These are phyloP conservation scores for Moringa oleifera DNA, from an alignment of 345 rosid genomes.

Conservation along the genomic window DNA sequence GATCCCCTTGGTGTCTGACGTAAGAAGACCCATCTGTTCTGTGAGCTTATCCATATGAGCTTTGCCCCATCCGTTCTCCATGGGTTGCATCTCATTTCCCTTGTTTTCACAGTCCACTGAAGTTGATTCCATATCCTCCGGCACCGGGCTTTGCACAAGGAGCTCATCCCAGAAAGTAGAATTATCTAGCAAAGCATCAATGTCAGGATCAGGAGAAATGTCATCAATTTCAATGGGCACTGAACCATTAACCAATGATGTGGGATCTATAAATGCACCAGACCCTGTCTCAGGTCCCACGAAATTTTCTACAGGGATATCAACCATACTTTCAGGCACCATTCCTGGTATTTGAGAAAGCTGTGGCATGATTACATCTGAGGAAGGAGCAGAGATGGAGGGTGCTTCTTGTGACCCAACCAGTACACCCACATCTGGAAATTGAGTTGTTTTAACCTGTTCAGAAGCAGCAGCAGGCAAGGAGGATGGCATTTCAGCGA, in stretches of 20 bases:
- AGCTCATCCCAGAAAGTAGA: slow-evolving; percentile 54
- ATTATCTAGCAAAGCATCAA: slow-evolving; percentile 53
- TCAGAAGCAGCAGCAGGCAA: slow-evolving; percentile 33
- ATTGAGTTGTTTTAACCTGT: slow-evolving; percentile 34
- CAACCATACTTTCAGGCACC: slow-evolving; percentile 38
- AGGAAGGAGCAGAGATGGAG: slow-evolving; percentile 30
- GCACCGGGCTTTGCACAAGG: slow-evolving; percentile 44
- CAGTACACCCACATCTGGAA: slow-evolving; percentile 25
- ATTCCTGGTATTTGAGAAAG: slow-evolving; percentile 43
- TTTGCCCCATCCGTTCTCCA: slow-evolving; percentile 46
- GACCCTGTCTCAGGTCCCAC: slow-evolving; percentile 30
- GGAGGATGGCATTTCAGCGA: slow-evolving; percentile 46
- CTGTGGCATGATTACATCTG: slow-evolving; percentile 39
- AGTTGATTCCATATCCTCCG: slow-evolving; percentile 56
- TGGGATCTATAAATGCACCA: slow-evolving; percentile 45
- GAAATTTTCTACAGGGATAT: slow-evolving; percentile 37
- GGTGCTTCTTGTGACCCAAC: slow-evolving; percentile 34
- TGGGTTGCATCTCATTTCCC: slow-evolving; percentile 28
- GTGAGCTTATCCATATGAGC: slow-evolving; percentile 63
- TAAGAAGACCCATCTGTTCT: slow-evolving; percentile 78
- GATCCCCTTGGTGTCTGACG: slow-evolving; percentile 40
- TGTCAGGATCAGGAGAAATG: slow-evolving; percentile 52
- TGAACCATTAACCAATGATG: slow-evolving; percentile 35
- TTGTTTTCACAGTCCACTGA: slow-evolving; percentile 30
- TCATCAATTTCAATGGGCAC: slow-evolving; percentile 48